These are phyloP conservation scores for Lipomyces mesembrius DNA, from an alignment of 805 yeast genomes.

Conservation along the genomic window DNA sequence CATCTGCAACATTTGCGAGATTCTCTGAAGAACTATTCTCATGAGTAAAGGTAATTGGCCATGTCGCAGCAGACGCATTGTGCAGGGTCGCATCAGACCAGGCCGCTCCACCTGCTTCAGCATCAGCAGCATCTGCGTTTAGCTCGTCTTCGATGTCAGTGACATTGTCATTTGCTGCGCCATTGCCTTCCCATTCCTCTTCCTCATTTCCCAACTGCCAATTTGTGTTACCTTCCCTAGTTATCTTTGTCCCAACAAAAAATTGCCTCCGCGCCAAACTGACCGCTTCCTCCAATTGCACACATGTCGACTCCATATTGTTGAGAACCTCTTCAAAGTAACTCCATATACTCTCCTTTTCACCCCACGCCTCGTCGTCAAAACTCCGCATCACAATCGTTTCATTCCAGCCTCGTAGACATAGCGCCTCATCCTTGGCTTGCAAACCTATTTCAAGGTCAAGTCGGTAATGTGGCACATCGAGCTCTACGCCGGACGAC, in stretches of 20 bases:
- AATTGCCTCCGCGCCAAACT: constrained; percentile 14
- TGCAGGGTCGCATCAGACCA: neutral
- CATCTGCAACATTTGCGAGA: constrained; percentile 10
- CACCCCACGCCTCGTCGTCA: constrained; percentile 24
- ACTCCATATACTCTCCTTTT: constrained; percentile 23
- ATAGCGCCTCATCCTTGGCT: constrained; percentile 28
- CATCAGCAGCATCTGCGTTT: neutral
- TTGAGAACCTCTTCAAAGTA: constrained; percentile 25
- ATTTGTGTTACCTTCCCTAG: neutral
- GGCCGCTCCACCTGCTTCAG: neutral
- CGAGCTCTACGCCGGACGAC: constrained; percentile 30
- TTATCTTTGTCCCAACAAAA: constrained; percentile 23
- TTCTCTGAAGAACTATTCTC: neutral
- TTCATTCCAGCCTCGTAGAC: constrained; percentile 34
- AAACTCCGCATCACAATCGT: constrained; percentile 36
- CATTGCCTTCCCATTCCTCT: constrained; percentile 2
- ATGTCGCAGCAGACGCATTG: neutral
- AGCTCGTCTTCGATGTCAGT: neutral
- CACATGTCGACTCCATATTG: constrained; percentile 22
- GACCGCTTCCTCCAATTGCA: constrained; percentile 30
- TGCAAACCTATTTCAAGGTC: constrained; percentile 27
- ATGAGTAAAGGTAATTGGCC: neutral
- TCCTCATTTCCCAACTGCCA: neutral
- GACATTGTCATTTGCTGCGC: constrained; percentile 10
- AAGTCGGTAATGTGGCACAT: constrained; percentile 39